These are phyloP conservation scores for Scleroderma citrinum DNA, from an alignment of 768 basidiomycete species.

Conservation along the genomic window DNA sequence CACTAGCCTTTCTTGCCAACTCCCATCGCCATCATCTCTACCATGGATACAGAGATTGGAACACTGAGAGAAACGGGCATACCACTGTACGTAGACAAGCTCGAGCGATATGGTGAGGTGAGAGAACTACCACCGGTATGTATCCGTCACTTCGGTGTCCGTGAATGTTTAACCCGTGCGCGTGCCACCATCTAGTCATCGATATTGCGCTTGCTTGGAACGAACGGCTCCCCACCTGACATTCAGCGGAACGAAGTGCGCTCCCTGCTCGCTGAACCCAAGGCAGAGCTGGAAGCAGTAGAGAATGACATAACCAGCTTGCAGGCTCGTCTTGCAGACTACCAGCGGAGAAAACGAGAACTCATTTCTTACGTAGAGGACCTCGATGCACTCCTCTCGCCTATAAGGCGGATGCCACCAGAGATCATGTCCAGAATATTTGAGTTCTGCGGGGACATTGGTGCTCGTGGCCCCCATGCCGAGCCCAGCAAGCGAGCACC, in stretches of 20 bases:
- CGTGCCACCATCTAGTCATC: conserved; percentile 18
- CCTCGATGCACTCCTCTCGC: conserved; percentile 28
- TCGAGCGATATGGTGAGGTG: conserved; percentile 24
- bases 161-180: conserved; percentile 2
- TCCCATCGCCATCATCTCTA: neutral
- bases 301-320: conserved; percentile 22
- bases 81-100: conserved; percentile 19
- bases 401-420: conserved; percentile 28
- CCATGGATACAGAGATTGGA: conserved; percentile 6
- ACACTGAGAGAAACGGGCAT: conserved; percentile 18
- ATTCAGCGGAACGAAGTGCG: conserved; percentile 25
- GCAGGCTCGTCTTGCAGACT: conserved; percentile 25
- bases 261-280: conserved; percentile 19
- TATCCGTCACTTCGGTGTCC: neutral
- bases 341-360: conserved; percentile 24
- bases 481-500: conserved; percentile 26
- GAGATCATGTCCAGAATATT: conserved; percentile 29
- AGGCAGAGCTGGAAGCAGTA: conserved; percentile 20
- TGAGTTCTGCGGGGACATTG: conserved; percentile 26
- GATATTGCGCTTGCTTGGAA: conserved; percentile 25
- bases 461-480: conserved; percentile 22
- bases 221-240: conserved; percentile 22
- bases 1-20: neutral
- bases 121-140: conserved; percentile 26
- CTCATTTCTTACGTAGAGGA: conserved; percentile 26